Evolutionary conservation across 2,329 filamentous ascomycete genomes (phyloP), one percentile per base, ranked within the genome.

Genomic region (Aspergillus melleus): DNA sequence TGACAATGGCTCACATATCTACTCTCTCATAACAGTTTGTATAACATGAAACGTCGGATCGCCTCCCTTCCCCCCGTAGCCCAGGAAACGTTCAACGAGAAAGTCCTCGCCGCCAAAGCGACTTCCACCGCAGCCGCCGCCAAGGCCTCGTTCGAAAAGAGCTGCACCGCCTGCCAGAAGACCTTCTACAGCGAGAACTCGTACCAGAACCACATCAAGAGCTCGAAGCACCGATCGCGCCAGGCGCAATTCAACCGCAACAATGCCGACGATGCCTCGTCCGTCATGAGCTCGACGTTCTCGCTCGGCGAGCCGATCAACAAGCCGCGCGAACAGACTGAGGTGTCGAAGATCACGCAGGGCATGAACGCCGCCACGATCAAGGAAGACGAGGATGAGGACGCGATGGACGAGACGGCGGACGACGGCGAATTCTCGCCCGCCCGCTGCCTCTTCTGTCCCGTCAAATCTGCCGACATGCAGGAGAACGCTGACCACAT

Each of bases 101-200:
- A 98, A 76, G 94, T 99, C 44, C 82, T 97, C 16, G 91, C 92
- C 68, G 94, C 93, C 64, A 92, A 96, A 73, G 93, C 93, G 29
- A 87, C 86, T 8, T 90, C 92, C 16, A 90, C 85, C 47, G 92
- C 92, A 36, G 91, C 94, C 64, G 92, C 92, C 58, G 90, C 92
- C 63, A 92, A 91, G 77, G 94, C 93, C 4, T 88, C 91, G 14
- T 98, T 93, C 72, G 92, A 97, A 75, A 92, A 90, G 72, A 80
- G 83, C 30, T 99, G 95, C 77, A 82, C 87, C 3, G 84, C 88
- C 20, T 99, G 95, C 80, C 86, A 90, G 71, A 96, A 96, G 81
- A 92, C 90, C 14, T 99, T 96, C 77, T 98, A 89, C 81, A 98
- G 93, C 78, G 91, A 97, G 73, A 97, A 97, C 79, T 94, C 95